A percentile compares a stretch with the other conserved stretches of the same genome.
Evolutionary conservation across 305 asterid genomes (phyloP).

Genomic region (Fraxinus xanthoxyloides): DNA sequence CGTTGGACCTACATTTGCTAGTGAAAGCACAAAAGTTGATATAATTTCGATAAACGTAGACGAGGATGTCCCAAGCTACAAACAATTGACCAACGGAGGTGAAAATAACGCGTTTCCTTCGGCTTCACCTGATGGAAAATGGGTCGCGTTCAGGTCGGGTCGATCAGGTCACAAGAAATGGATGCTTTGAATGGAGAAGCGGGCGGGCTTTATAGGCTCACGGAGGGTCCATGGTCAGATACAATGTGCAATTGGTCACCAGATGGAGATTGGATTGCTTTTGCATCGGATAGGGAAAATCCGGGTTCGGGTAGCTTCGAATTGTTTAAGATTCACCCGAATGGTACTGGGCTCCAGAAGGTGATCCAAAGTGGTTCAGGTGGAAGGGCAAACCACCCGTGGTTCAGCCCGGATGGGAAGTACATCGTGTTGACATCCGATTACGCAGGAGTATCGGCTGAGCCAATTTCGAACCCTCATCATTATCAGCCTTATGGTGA

Average conservation of each 20-base stretch:
- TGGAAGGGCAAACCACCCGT: constrained; percentile 87
- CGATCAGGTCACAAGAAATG: constrained; percentile 82
- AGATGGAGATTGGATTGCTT: constrained; percentile 75
- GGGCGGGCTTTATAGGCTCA: constrained; percentile 48
- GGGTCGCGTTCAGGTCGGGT: constrained; percentile 84
- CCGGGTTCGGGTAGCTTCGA: constrained; percentile 80
- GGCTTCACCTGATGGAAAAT: constrained; percentile 82
- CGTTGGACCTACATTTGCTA: constrained; percentile 63
- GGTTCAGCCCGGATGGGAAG: constrained; percentile 79
- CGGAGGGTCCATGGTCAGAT: constrained; percentile 79
- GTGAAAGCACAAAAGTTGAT: constrained; percentile 68
- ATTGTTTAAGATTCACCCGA: constrained; percentile 68
- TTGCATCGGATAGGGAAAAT: constrained; percentile 70
- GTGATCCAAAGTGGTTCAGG: constrained; percentile 72
- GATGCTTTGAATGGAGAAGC: constrained; percentile 75
- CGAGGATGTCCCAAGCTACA: constrained; percentile 43
- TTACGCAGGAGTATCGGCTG: constrained; percentile 84
- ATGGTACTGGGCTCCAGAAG: constrained; percentile 74
- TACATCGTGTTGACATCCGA: constrained; percentile 72
- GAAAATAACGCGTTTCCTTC: constrained; percentile 86
- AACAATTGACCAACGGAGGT: constrained; percentile 52
- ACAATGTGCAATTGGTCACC: constrained; percentile 97
- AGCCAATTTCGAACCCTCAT: constrained; percentile 78
- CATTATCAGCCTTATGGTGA: constrained; percentile 91
- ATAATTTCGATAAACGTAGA: constrained; percentile 65